A percentile compares a stretch with the other conserved stretches of the same genome.
Evolutionary conservation across 805 yeast genomes (phyloP).

Genomic region (Starmerella etchellsii): DNA sequence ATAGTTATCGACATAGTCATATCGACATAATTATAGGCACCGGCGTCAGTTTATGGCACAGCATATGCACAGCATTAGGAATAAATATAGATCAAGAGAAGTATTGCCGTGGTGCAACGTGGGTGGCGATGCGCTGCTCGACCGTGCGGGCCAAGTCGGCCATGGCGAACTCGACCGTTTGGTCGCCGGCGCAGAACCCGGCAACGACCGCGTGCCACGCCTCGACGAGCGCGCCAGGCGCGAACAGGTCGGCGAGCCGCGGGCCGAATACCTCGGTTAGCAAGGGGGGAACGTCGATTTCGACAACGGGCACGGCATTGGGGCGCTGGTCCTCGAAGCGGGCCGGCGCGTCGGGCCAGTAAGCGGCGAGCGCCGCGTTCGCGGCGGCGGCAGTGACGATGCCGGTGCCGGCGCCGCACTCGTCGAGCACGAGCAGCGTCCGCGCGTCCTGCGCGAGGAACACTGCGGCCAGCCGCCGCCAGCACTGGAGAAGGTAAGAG

Average conservation of each 20-base stretch:
- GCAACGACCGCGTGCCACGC: conserved; percentile 6
- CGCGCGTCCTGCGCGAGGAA: conserved; percentile 19
- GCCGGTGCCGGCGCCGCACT: no score
- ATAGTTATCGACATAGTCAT: no score
- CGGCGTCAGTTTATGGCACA: no score
- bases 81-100: not conserved
- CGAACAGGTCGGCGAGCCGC: conserved; percentile 3
- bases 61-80: no score
- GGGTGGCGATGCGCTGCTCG: not conserved
- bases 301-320: not conserved
- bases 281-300: not conserved
- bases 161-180: conserved; percentile 10
- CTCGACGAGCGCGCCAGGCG: not conserved
- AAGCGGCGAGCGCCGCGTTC: not conserved
- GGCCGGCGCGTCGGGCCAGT: not conserved
- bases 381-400: no score
- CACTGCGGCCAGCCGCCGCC: conserved; percentile 13
- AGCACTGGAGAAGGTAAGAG: conserved; percentile 3
- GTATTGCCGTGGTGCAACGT: not conserved
- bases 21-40: no score
- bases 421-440: conserved; percentile 7
- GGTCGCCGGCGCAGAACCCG: conserved; percentile 7
- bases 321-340: no score
- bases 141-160: conserved; percentile 2
- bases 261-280: conserved; percentile 2